Percentiles rank a stretch among this genome's conserved stretches.
These are phyloP conservation scores for Auxenochlorella pyrenoidosa DNA, from an alignment of 139 green algal species.

Conservation along the genomic window DNA sequence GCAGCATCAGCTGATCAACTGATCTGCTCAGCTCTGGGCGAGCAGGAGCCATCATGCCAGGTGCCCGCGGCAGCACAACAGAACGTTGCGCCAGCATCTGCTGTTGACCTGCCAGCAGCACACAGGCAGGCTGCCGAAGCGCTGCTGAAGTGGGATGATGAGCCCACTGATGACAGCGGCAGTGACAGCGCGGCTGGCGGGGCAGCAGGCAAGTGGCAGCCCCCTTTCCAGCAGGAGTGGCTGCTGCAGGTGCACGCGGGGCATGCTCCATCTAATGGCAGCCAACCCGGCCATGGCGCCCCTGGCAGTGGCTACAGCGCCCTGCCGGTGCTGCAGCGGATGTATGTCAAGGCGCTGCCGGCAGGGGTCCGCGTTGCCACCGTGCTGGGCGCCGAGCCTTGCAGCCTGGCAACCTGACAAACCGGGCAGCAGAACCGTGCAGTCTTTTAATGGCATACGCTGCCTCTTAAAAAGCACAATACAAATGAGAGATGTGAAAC, in stretches of 20 bases:
- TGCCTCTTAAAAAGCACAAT: background rate
- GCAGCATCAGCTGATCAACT: background rate
- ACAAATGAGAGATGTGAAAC: too few relatives aligned
- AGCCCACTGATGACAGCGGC: background rate
- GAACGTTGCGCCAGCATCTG: background rate
- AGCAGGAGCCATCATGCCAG: background rate
- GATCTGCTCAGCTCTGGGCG: slow-evolving; percentile 6
- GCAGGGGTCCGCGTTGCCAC: slow-evolving; percentile 35
- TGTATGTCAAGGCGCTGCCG: slow-evolving; percentile 30
- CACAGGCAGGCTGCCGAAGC: background rate
- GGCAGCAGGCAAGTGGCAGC: background rate
- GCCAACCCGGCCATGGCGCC: background rate
- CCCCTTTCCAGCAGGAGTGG: slow-evolving; percentile 30
- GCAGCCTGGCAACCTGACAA: background rate
- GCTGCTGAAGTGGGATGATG: background rate
- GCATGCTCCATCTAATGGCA: background rate
- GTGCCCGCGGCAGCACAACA: too few relatives aligned
- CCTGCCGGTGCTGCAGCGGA: slow-evolving; percentile 14
- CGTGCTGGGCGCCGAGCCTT: background rate
- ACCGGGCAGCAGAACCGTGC: background rate
- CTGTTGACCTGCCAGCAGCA: background rate
- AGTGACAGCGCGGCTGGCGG: background rate
- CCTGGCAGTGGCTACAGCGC: background rate
- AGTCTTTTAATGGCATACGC: background rate
- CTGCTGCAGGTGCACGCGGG: slow-evolving; percentile 23